phyloP scores from a whole-genome alignment of 164 flowering plant genomes.

The Sedum album region DNA sequence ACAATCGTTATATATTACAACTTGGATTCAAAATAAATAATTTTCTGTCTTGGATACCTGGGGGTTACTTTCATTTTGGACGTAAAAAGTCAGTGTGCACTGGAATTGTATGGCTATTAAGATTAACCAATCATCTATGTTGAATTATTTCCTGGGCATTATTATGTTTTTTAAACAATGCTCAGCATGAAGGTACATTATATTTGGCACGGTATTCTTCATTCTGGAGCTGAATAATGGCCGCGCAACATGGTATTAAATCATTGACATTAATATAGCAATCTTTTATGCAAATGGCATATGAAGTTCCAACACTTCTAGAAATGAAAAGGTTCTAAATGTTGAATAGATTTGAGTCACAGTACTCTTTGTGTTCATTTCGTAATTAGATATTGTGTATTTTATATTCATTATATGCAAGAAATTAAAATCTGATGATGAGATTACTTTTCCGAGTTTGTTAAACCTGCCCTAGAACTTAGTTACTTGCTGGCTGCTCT shows the following conservation, averaged over 20 bases:
- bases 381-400: neutral
- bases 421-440: neutral
- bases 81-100: neutral
- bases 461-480: neutral
- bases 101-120: neutral
- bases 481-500: neutral
- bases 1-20: neutral
- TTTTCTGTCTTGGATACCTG: neutral
- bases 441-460: neutral
- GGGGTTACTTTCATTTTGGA: neutral
- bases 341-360: neutral
- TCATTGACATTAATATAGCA: neutral
- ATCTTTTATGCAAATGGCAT: neutral
- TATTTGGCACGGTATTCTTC: constrained; percentile 2
- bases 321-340: neutral
- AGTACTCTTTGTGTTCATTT: neutral
- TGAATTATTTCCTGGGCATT: neutral
- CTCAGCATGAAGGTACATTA: neutral
- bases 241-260: neutral
- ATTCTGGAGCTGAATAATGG: neutral
- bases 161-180: neutral
- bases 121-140: neutral
- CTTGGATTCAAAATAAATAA: neutral
- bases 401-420: neutral
- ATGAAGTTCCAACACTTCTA: neutral